These are phyloP conservation scores for Fraxinus cuspidata DNA, from an alignment of 257 asterid species.

Conservation along the genomic window DNA sequence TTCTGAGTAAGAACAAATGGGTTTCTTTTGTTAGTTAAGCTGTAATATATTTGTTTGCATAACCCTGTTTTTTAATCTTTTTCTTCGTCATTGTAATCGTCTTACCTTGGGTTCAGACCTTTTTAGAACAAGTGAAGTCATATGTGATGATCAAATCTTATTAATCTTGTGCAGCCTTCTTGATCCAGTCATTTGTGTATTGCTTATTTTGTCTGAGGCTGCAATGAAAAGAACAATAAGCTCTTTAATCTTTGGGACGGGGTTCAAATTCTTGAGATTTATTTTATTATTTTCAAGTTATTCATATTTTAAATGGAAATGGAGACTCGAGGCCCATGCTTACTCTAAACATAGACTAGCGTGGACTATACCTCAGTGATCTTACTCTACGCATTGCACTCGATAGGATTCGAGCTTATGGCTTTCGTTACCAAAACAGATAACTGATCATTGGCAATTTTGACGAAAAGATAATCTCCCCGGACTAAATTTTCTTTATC, in stretches of 20 bases:
- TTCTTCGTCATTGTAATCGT: neutral
- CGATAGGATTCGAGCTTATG: too few relatives aligned
- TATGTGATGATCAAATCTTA: neutral
- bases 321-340: too few relatives aligned
- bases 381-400: too few relatives aligned
- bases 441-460: too few relatives aligned
- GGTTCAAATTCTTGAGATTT: too few relatives aligned
- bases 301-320: too few relatives aligned
- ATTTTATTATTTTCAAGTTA: too few relatives aligned
- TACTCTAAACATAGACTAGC: too few relatives aligned
- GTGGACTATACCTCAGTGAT: too few relatives aligned
- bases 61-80: neutral
- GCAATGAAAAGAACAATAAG: neutral
- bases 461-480: too few relatives aligned
- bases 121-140: neutral
- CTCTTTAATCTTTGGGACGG: neutral
- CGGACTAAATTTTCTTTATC: too few relatives aligned
- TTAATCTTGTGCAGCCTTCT: neutral
- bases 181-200: neutral
- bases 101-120: neutral
- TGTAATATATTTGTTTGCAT: conserved; percentile 24
- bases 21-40: conserved; percentile 13
- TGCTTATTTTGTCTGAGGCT: neutral
- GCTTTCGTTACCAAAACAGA: too few relatives aligned
- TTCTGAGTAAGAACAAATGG: conserved; percentile 27